These are phyloP conservation scores for Penicillium soppii DNA, from an alignment of 495 filamentous ascomycete genomes.

Conservation along the genomic window DNA sequence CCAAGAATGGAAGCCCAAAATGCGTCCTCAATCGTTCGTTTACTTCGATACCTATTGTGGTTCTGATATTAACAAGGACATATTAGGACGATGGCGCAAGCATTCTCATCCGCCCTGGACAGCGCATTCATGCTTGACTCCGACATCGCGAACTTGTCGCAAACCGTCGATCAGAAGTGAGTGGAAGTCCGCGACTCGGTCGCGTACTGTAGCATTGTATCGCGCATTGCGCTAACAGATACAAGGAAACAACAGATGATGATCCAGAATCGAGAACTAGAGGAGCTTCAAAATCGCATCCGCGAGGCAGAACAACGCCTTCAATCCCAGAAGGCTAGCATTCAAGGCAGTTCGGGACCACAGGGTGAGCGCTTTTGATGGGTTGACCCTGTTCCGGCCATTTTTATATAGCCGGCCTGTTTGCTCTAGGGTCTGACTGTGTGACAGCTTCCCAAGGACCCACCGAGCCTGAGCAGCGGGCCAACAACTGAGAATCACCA, in stretches of 20 bases:
- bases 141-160: constrained; percentile 71
- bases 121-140: constrained; percentile 86
- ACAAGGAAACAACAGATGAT: constrained; percentile 65
- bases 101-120: constrained; percentile 83
- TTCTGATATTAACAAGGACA: constrained; percentile 22
- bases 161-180: constrained; percentile 83
- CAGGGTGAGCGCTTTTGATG: constrained; percentile 21
- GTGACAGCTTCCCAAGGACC: constrained; percentile 8
- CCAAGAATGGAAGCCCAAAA: constrained; percentile 74
- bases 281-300: constrained; percentile 79
- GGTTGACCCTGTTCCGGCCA: background rate
- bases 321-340: constrained; percentile 44
- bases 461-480: background rate
- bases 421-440: constrained; percentile 10
- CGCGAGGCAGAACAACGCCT: constrained; percentile 82
- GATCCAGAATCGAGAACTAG: constrained; percentile 74
- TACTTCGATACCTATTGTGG: background rate
- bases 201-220: too few species aligned
- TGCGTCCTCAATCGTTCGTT: constrained; percentile 79
- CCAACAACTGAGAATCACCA: background rate
- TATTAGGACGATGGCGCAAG: constrained; percentile 77
- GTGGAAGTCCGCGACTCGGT: too few species aligned
- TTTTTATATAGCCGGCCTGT: constrained; percentile 8
- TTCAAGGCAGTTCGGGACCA: constrained; percentile 6
- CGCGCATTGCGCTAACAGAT: background rate